Evolutionary conservation across 75 land plant genomes (phyloP), one percentile per base, ranked within the genome.

Genomic region (Pinus albicaulis): DNA sequence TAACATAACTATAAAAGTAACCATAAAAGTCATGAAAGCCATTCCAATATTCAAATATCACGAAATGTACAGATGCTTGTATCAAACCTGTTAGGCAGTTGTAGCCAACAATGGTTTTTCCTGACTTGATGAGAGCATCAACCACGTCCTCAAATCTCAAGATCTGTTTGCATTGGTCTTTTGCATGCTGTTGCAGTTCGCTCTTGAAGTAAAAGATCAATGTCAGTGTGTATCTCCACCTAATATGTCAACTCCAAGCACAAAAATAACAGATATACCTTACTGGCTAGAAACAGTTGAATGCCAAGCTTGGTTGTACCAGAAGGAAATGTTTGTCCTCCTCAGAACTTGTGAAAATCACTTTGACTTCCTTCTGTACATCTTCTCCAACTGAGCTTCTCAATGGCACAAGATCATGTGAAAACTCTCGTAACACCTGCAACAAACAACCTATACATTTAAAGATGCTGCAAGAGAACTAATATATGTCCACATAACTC

Each of bases 81-180:
- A 73, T 57, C 61, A 78, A 66, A 93, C 95, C 98, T 79, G 84
- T 80, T 70, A 95, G 89, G 75, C 89, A 89, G 76, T 93, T 87
- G 86, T 84, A 76, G 59, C 86, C 82, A 76, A 95, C 79, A 65
- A 95, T 70, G 22, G 95, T 93, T 80, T 87, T 89, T 72, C 87
- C 81, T 28, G 96, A 85, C 75, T 74, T 77, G 65, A 86, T 80
- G 31, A 95, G 84, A 68, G 85, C 59, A 76, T 95, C 95, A 15
- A 95, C 82, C 75, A 95, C 92, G 76, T 91, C 89, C 71, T 91
- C 81, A 72, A 95, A 88, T 7, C 98, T 95, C 74, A 89, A 86
- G 59, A 88, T 61, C 53, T 79, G 74, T 59, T 77, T 79, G 52
- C 78, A 70, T 19, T 86, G 73, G 58, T 82, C 80, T 10, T 88